Conservation (phyloP, 345 rosid species). For the Salix viminalis region DNA sequence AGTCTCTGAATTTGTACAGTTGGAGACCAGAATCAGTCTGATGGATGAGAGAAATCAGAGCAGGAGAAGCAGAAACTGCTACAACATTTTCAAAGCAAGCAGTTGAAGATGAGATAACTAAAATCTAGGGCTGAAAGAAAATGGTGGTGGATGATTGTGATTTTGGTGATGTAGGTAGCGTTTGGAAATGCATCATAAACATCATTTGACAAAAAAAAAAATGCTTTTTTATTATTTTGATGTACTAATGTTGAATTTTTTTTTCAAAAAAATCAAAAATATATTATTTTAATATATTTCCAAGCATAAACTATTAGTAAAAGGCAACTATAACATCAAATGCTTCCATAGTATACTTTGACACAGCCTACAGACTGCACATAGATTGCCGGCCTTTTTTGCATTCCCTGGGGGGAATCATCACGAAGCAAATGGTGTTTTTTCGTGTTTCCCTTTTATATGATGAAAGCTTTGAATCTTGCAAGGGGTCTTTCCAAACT, state of each 20-base stretch:
- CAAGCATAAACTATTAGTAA: too few species aligned
- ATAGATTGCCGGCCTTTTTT: conserved; percentile 24
- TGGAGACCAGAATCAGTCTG: neutral
- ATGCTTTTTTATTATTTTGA: too few species aligned
- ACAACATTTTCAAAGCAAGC: conserved; percentile 30
- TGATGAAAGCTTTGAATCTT: conserved; percentile 32
- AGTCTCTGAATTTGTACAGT: conserved; percentile 1
- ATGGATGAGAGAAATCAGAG: conserved; percentile 21
- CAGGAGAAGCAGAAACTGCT: conserved; percentile 31
- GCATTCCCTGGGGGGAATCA: conserved; percentile 37
- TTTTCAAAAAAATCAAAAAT: too few species aligned
- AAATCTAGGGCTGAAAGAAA: conserved; percentile 32
- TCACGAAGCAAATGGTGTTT: conserved; percentile 33
- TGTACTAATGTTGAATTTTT: too few species aligned
- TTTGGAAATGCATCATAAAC: too few species aligned
- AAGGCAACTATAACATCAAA: too few species aligned
- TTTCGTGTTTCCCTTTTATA: conserved; percentile 35
- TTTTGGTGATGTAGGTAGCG: conserved; percentile 24
- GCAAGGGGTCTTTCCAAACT: conserved; percentile 34
- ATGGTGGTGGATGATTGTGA: conserved; percentile 32
- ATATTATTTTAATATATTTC: too few species aligned
- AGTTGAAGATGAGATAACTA: conserved; percentile 32
- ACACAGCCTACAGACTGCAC: conserved; percentile 24
- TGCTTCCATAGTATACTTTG: conserved; percentile 20
- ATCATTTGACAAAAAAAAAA: too few species aligned